Conservation (phyloP, 176 grass and related monocot species). For the Aegilops tauschii region DNA sequence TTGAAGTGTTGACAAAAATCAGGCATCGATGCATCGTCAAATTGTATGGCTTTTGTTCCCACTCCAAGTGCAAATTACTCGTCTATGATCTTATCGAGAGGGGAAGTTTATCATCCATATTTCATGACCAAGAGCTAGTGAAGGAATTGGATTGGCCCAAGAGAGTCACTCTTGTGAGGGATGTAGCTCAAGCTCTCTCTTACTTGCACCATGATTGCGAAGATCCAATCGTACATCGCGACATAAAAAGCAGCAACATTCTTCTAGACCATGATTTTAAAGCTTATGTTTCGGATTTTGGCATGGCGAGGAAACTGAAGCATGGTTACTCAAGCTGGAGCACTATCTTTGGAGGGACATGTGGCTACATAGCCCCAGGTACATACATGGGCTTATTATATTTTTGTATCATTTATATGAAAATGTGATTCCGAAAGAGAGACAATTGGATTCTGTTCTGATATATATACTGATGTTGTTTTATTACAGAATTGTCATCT, state of each 20-base stretch:
- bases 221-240: constrained; percentile 15
- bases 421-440: too few species aligned
- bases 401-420: too few species aligned
- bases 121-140: not conserved
- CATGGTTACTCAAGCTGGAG: constrained; percentile 21
- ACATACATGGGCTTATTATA: not conserved
- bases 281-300: constrained; percentile 30
- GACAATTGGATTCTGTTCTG: too few species aligned
- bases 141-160: not conserved
- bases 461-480: not conserved
- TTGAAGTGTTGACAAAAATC: too few species aligned
- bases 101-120: too few species aligned
- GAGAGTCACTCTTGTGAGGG: not conserved
- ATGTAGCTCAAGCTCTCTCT: constrained; percentile 23
- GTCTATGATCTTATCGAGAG: too few species aligned
- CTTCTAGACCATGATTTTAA: not conserved
- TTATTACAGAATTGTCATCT: too few species aligned
- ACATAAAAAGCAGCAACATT: constrained; percentile 44
- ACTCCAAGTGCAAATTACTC: too few species aligned
- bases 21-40: too few species aligned
- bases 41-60: too few species aligned
- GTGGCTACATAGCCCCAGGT: constrained; percentile 40
- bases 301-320: constrained; percentile 31
- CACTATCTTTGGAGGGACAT: constrained; percentile 32
- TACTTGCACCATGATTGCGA: constrained; percentile 35